Conservation (phyloP, 768 basidiomycete genomes). For the Cubamyces lactineus region DNA sequence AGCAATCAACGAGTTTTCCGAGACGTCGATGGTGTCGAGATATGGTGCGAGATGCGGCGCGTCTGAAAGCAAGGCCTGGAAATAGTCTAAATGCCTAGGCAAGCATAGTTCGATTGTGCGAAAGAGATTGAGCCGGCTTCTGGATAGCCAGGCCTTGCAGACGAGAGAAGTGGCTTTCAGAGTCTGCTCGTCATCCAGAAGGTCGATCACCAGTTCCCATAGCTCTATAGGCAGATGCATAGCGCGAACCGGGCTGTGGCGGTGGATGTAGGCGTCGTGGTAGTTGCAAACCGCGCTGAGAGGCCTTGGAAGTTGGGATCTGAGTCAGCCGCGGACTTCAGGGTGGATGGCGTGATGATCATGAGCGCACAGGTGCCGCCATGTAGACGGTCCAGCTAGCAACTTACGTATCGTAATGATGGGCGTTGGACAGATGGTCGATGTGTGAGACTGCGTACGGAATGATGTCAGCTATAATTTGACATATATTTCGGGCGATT, state of each 20-base stretch:
- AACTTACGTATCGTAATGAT: no score
- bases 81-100: slow-evolving; percentile 9
- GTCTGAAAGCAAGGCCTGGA: slow-evolving; percentile 6
- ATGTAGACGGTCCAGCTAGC: no score
- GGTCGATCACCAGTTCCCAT: slow-evolving; percentile 22
- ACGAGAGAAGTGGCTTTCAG: slow-evolving; percentile 15
- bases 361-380: no score
- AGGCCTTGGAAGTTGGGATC: no score
- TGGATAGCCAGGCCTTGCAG: slow-evolving; percentile 19
- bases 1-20: slow-evolving; percentile 18
- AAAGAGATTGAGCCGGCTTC: slow-evolving; percentile 24
- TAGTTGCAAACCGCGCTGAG: no score
- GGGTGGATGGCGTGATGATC: no score
- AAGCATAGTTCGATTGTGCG: slow-evolving; percentile 11
- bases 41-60: slow-evolving; percentile 13
- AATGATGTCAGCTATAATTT: no score
- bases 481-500: no score
- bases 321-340: no score
- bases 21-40: slow-evolving; percentile 23
- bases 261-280: no score
- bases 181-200: slow-evolving; percentile 20
- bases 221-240: slow-evolving; percentile 19
- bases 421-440: no score
- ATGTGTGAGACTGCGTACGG: no score
- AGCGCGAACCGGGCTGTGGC: background rate